Conservation (phyloP, 2,329 filamentous ascomycete species). For the Diaporthe helianthi region DNA sequence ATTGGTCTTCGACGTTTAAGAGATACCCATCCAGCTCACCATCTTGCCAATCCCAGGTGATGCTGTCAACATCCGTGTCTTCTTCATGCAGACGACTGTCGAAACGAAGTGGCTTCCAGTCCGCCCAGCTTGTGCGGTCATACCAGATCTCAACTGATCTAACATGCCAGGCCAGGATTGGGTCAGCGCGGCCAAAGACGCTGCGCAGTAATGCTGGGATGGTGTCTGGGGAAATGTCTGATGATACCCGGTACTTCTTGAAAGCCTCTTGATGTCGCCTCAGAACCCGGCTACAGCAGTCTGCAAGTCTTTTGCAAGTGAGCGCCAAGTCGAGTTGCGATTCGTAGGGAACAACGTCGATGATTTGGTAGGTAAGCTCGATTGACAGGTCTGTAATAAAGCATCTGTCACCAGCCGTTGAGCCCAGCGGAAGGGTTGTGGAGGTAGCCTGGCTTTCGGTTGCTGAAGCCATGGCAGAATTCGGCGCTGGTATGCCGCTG, state of each 20-base stretch:
- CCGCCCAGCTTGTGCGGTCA: neutral
- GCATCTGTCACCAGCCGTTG: neutral
- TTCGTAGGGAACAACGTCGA: neutral
- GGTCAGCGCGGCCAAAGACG: neutral
- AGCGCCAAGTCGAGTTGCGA: neutral
- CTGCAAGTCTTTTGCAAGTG: neutral
- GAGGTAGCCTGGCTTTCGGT: neutral
- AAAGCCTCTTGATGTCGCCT: neutral
- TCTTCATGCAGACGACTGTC: neutral
- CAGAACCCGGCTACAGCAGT: neutral
- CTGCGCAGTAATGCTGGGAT: neutral
- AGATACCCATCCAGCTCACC: neutral
- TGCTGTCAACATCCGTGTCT: neutral
- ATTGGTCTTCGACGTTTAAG: neutral
- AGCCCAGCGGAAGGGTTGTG: too few relatives aligned
- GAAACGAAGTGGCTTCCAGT: neutral
- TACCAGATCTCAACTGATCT: neutral
- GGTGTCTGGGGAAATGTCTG: neutral
- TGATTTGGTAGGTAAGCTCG: neutral
- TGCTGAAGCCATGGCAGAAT: neutral
- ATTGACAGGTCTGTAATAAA: neutral
- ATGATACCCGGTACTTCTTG: neutral
- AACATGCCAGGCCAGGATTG: neutral
- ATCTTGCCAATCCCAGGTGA: neutral
- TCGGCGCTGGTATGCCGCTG: neutral